A percentile compares a stretch with the other conserved stretches of the same genome.
These are phyloP conservation scores for Carex cristatella DNA, from an alignment of 176 grass and related monocot species.

Conservation along the genomic window DNA sequence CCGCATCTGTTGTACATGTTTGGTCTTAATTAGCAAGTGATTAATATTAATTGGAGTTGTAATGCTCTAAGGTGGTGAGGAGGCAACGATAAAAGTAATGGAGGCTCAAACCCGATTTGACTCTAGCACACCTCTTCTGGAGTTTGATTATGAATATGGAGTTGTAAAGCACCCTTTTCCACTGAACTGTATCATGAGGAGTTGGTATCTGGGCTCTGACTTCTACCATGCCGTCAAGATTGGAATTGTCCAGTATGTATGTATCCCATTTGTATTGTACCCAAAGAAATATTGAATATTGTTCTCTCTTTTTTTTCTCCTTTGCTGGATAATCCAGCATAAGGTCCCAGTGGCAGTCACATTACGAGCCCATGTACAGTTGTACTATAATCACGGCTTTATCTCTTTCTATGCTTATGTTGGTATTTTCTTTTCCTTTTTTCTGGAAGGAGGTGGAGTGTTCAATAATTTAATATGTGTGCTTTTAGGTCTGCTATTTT, in stretches of 20 bases:
- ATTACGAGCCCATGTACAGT: not conserved
- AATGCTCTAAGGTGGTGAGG: slow-evolving; percentile 63
- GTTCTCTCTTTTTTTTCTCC: not conserved
- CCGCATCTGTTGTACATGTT: not conserved
- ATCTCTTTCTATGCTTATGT: not conserved
- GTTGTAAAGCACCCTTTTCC: slow-evolving; percentile 97
- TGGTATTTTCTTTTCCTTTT: not conserved
- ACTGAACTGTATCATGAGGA: slow-evolving; percentile 84
- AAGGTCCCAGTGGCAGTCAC: not conserved
- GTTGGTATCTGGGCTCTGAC: slow-evolving; percentile 88
- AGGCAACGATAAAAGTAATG: slow-evolving; percentile 94
- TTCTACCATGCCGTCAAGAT: slow-evolving; percentile 95
- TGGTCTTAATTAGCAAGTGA: slow-evolving; percentile 1
- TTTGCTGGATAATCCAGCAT: not conserved
- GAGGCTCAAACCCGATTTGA: slow-evolving; percentile 47
- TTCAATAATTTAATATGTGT: not conserved
- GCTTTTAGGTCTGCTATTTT: not conserved
- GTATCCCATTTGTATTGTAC: slow-evolving; percentile 25
- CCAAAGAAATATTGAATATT: not conserved
- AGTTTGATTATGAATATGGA: slow-evolving; percentile 76
- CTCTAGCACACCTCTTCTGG: slow-evolving; percentile 73
- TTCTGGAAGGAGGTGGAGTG: not conserved
- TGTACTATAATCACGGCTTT: not conserved
- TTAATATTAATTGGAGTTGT: not conserved
- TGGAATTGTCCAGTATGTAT: slow-evolving; percentile 98